Conservation (phyloP, 1,139 yeast genomes). For the Candida tropicalis region DNA sequence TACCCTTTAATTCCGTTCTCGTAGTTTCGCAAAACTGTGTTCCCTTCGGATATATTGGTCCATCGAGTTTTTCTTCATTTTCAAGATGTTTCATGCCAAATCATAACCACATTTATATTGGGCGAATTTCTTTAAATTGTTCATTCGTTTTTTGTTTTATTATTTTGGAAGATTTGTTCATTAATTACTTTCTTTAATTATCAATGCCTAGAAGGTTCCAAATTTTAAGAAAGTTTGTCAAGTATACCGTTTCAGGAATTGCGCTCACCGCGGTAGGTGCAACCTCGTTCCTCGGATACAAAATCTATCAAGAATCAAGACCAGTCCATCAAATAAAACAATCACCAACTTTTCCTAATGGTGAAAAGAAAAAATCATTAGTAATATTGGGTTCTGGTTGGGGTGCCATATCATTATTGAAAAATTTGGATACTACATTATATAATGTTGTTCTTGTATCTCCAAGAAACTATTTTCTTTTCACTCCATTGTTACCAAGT, state of each 20-base stretch:
- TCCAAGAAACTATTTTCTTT: constrained; percentile 90
- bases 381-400: constrained; percentile 92
- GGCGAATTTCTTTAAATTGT: too few species aligned
- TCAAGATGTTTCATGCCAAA: too few species aligned
- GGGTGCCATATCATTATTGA: constrained; percentile 83
- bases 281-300: constrained; percentile 45
- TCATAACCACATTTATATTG: too few species aligned
- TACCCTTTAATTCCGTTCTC: neutral
- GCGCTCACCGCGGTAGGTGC: constrained; percentile 7
- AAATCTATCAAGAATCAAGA: constrained; percentile 58
- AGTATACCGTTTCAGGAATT: constrained; percentile 4
- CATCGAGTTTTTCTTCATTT: too few species aligned
- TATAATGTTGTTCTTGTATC: constrained; percentile 88
- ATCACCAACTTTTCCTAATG: constrained; percentile 57
- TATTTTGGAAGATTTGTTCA: neutral
- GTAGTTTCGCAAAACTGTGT: constrained; percentile 1
- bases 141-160: neutral
- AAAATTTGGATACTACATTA: constrained; percentile 78
- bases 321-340: constrained; percentile 60
- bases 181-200: neutral
- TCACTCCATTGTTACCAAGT: constrained; percentile 90
- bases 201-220: constrained; percentile 3
- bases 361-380: constrained; percentile 80
- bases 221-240: constrained; percentile 2
- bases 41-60: too few species aligned